Conservation (phyloP, 2,329 filamentous ascomycete species). For the Diaporthe ampelina region DNA sequence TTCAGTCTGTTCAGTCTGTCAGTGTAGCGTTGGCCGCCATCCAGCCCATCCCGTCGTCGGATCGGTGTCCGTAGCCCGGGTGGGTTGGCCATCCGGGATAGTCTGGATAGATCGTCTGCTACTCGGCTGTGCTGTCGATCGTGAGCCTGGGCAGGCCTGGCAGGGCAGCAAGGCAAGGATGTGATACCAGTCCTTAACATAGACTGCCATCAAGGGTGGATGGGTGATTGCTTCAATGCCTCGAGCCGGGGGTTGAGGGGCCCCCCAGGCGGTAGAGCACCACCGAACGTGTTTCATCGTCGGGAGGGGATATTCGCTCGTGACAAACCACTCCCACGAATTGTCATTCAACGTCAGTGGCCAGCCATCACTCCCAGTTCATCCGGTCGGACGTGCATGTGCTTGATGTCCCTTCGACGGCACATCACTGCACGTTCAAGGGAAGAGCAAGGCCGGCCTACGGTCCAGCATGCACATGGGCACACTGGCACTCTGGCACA, state of each 20-base stretch:
- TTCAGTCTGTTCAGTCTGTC: not conserved
- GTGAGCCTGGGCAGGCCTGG: conserved; percentile 31
- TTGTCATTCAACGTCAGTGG: not conserved
- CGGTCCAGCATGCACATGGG: not conserved
- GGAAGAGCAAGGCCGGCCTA: not conserved
- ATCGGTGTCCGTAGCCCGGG: conserved; percentile 24
- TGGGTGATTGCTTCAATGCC: conserved; percentile 19
- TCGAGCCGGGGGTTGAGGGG: conserved; percentile 3
- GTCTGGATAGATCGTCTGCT: conserved; percentile 21
- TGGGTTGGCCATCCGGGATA: conserved; percentile 29
- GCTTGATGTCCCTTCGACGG: not conserved
- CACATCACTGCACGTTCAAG: not conserved
- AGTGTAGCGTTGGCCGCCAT: not conserved
- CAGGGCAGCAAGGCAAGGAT: conserved; percentile 17
- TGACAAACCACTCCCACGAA: conserved; percentile 1
- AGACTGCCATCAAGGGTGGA: conserved; percentile 10
- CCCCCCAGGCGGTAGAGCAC: not conserved
- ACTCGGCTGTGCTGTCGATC: conserved; percentile 31
- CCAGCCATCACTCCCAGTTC: conserved; percentile 4
- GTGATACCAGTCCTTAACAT: not conserved
- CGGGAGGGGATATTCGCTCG: conserved; percentile 10
- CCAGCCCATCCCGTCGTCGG: not conserved
- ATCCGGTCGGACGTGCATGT: conserved; percentile 1
- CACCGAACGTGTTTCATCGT: conserved; percentile 25
- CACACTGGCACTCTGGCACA: no score